Evolutionary conservation across 2,329 filamentous ascomycete genomes (phyloP).

Genomic region (Pseudogymnoascus sp.): DNA sequence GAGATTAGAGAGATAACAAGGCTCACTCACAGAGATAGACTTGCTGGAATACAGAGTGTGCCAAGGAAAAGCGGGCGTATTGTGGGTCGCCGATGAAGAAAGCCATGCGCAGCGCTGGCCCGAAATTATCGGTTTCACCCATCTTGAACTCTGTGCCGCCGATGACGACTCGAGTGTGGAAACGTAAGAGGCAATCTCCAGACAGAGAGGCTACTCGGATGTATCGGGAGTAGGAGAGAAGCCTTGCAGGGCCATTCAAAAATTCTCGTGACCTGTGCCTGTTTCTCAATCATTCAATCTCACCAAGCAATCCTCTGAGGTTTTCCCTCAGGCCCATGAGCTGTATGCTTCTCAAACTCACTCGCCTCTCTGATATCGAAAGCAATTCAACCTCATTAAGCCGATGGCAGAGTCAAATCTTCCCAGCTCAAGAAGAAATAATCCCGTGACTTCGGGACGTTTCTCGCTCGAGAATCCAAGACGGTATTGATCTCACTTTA

Average conservation of each 20-base stretch:
- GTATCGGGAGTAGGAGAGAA: background rate
- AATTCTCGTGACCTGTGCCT: background rate
- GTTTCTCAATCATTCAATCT: background rate
- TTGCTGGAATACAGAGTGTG: background rate
- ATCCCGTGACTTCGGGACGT: background rate
- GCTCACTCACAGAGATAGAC: background rate
- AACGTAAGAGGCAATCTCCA: background rate
- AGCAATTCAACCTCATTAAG: background rate
- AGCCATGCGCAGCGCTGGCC: background rate
- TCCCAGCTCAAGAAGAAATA: background rate
- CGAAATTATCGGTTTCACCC: background rate
- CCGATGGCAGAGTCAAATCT: background rate
- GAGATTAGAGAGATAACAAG: background rate
- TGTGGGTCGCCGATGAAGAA: background rate
- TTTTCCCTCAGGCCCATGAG: background rate
- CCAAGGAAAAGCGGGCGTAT: background rate
- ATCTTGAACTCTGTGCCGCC: background rate
- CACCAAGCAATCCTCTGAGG: too few relatives aligned
- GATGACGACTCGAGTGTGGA: background rate
- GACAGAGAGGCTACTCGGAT: background rate
- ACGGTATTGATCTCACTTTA: background rate
- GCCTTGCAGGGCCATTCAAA: background rate
- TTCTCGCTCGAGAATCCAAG: background rate
- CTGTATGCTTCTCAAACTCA: background rate
- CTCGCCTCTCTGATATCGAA: too few relatives aligned